These are phyloP conservation scores for Eremochloa ophiuroides DNA, from an alignment of 176 grass and related monocot species.

Conservation along the genomic window DNA sequence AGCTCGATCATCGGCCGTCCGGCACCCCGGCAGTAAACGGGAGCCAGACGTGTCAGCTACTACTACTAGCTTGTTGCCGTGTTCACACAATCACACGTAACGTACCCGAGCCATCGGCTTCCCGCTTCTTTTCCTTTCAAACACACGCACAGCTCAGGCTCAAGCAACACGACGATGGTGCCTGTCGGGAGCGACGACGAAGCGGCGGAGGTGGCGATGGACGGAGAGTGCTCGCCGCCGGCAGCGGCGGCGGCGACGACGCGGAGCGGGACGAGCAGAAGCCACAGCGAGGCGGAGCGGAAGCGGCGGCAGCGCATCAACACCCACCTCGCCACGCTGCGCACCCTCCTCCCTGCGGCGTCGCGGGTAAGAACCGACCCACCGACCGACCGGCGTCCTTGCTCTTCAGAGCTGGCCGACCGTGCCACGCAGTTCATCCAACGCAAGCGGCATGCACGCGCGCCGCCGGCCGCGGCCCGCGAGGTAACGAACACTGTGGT, in stretches of 20 bases:
- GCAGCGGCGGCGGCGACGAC: background rate
- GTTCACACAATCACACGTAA: too few species aligned
- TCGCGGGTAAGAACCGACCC: slow-evolving; percentile 70
- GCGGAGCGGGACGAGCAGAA: slow-evolving; percentile 36
- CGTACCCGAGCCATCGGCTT: background rate
- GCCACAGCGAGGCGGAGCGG: slow-evolving; percentile 90
- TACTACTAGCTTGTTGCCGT: background rate
- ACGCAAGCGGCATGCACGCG: background rate
- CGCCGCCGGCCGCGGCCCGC: too few species aligned
- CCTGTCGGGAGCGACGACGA: slow-evolving; percentile 23
- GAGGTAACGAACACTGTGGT: background rate
- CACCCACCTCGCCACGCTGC: slow-evolving; percentile 78
- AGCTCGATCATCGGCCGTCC: background rate
- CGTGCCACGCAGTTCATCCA: background rate
- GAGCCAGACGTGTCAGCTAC: background rate
- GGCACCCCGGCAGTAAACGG: background rate
- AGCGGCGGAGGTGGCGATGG: slow-evolving; percentile 25
- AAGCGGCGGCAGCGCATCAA: slow-evolving; percentile 93
- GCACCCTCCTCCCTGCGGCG: slow-evolving; percentile 72
- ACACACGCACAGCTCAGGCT: background rate
- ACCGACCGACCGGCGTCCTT: background rate
- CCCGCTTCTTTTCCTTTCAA: slow-evolving; percentile 32
- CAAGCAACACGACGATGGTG: slow-evolving; percentile 22
- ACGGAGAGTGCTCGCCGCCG: slow-evolving; percentile 29
- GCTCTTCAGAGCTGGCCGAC: background rate